A percentile compares a stretch with the other conserved stretches of the same genome.
Evolutionary conservation across 176 grass and related monocot species (phyloP).

Genomic region (Ampelocalamus luodianensis): DNA sequence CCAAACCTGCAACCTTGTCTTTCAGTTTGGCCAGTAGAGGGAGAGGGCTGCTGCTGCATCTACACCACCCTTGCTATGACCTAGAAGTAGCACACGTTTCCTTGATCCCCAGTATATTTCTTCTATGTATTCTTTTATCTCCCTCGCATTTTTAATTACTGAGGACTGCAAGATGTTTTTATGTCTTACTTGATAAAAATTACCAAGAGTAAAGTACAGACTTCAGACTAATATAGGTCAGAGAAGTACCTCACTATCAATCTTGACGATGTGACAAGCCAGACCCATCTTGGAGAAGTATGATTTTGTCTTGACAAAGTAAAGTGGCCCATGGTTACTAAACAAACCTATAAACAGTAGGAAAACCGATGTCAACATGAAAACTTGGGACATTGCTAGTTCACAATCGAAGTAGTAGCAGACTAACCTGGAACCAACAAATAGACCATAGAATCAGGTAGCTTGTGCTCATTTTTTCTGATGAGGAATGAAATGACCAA

Average conservation of each 20-base stretch:
- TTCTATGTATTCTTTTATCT: conserved; percentile 93
- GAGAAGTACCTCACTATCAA: conserved; percentile 84
- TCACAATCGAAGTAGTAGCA: background rate
- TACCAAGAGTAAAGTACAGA: conserved; percentile 5
- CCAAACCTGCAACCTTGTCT: conserved; percentile 91
- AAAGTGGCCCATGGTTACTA: conserved; percentile 90
- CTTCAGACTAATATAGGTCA: background rate
- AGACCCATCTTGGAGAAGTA: conserved; percentile 94
- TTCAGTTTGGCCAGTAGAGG: conserved; percentile 85
- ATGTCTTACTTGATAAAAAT: background rate
- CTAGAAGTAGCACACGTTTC: conserved; percentile 85
- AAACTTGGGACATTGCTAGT: conserved; percentile 20
- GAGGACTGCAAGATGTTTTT: conserved; percentile 60
- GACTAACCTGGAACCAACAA: conserved; percentile 82
- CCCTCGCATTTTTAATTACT: conserved; percentile 75
- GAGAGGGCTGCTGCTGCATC: conserved; percentile 84
- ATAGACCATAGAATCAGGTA: conserved; percentile 88
- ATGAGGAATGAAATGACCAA: conserved; percentile 21
- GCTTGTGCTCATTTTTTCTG: conserved; percentile 89
- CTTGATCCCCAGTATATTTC: conserved; percentile 87
- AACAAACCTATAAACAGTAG: conserved; percentile 68
- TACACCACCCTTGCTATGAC: conserved; percentile 95
- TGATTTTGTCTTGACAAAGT: conserved; percentile 92
- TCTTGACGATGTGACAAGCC: conserved; percentile 89
- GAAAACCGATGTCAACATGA: conserved; percentile 30